These are phyloP conservation scores for Hortaea werneckii DNA, from an alignment of 2,329 filamentous ascomycete species.

Conservation along the genomic window DNA sequence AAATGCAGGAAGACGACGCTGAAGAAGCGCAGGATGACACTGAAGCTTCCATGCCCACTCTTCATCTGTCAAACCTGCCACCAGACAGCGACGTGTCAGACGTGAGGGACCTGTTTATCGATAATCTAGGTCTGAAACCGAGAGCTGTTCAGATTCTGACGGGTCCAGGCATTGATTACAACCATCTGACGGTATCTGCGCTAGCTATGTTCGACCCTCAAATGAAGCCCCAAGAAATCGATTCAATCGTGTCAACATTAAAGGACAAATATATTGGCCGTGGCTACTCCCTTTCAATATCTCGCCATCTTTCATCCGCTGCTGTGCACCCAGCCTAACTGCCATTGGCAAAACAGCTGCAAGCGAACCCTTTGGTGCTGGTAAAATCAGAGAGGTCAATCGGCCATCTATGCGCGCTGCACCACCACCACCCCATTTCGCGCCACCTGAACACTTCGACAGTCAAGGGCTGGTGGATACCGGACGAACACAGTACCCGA, in stretches of 20 bases:
- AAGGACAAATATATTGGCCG: conserved; percentile 79
- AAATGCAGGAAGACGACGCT: neutral
- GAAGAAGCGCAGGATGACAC: conserved; percentile 28
- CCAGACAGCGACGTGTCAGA: conserved; percentile 47
- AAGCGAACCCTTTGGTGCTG: conserved; percentile 21
- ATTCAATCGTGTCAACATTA: conserved; percentile 63
- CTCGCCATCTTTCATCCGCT: conserved; percentile 71
- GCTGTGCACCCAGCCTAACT: conserved; percentile 9
- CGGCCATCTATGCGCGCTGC: conserved; percentile 28
- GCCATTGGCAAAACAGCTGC: conserved; percentile 3
- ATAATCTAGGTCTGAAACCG: conserved; percentile 13
- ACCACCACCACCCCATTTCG: conserved; percentile 50
- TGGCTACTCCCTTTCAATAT: conserved; percentile 70
- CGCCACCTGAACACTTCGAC: conserved; percentile 65
- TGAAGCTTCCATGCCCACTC: conserved; percentile 38
- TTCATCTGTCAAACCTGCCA: conserved; percentile 45
- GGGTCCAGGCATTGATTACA: conserved; percentile 5
- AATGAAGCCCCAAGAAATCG: conserved; percentile 73
- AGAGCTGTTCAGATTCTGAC: conserved; percentile 17
- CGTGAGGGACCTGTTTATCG: conserved; percentile 42
- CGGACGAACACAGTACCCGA: conserved; percentile 2
- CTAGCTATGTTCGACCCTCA: conserved; percentile 74
- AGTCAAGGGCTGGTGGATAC: conserved; percentile 31
- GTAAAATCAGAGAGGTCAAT: conserved; percentile 18
- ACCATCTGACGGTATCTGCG: conserved; percentile 61